Base-by-base conservation (phyloP, 352 stramenopile species). In the Phytophthora crassamura region DNA sequence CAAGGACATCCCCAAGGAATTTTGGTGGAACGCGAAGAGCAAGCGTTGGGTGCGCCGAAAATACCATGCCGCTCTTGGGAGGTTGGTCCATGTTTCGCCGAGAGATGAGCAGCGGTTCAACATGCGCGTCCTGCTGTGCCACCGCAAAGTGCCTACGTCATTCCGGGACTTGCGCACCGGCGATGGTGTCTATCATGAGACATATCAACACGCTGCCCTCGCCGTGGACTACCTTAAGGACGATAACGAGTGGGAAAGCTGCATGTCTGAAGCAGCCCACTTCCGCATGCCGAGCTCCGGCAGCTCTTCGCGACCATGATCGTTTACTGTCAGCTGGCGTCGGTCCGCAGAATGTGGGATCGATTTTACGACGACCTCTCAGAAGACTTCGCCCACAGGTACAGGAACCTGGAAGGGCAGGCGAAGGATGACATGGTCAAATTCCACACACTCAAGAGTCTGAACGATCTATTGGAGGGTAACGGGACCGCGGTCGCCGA, bases 201-300 rank as follows among this genome's bases (percentile, higher is more conserved):
- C 25, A 28, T 74, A 60, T 49, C n/a, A 32, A 11, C 57, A 64
- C 2, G 68, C 72, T 14, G 46, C 55, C 10, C 0, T 25, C 2
- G 45, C 16, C 2, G 42, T 51, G 7, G 53, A 61, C 0, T 71
- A 63, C 28, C 62, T 75, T 4, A 51, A 73, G 5, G 54, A 73
- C 25, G 61, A 70, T 35, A 36, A 38, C 2, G 49, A 75, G 34
- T 74, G 57, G 51, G 28, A 56, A 15, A 9, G 49, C 2, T 71
- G 59, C 35, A 36, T 83, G 33, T 20, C 20, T 3, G 59, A 80
- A 48, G 61, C 45, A 3, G 14, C 58, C 7, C 6, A 46, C 1
- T 79, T 62, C 36, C 25, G 66, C 41, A 74, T 70, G 53, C 60
- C 67, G 59, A 75, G 25, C 57, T 78, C 9, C 64, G 67, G 14